A percentile compares a stretch with the other conserved stretches of the same genome.
These are phyloP conservation scores for Phialocephala subalpina DNA, from an alignment of 2,329 filamentous ascomycete species.

Conservation along the genomic window DNA sequence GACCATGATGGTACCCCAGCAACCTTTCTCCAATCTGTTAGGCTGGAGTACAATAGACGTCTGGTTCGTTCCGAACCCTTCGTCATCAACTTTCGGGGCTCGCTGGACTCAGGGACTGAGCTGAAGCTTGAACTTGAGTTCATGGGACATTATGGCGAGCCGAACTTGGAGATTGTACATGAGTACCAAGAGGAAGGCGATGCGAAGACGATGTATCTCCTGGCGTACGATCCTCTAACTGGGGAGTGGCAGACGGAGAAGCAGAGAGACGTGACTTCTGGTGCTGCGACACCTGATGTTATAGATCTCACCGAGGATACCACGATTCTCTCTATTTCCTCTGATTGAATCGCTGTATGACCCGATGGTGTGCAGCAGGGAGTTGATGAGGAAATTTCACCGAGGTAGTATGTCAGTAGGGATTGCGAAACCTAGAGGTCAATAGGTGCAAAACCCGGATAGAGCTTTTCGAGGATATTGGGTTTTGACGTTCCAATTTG, in stretches of 20 bases:
- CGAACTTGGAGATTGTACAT: constrained; percentile 46
- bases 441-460: too few species aligned
- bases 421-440: too few species aligned
- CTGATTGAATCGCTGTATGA: too few species aligned
- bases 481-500: too few species aligned
- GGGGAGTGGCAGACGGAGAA: background rate
- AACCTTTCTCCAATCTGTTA: constrained; percentile 51
- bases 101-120: constrained; percentile 33
- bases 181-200: constrained; percentile 17
- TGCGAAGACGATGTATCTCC: constrained; percentile 27
- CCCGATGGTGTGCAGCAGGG: too few species aligned
- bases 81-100: constrained; percentile 45
- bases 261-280: background rate
- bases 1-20: constrained; percentile 52
- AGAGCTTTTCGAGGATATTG: too few species aligned
- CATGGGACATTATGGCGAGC: constrained; percentile 57
- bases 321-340: too few species aligned
- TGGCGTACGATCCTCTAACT: constrained; percentile 35
- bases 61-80: constrained; percentile 49
- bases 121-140: constrained; percentile 54
- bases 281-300: background rate
- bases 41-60: constrained; percentile 48
- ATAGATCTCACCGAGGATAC: background rate
- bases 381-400: too few species aligned
- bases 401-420: too few species aligned